A percentile compares a stretch with the other conserved stretches of the same genome.
Evolutionary conservation across 2,329 filamentous ascomycete genomes (phyloP).

Genomic region (Xylaria sp.): DNA sequence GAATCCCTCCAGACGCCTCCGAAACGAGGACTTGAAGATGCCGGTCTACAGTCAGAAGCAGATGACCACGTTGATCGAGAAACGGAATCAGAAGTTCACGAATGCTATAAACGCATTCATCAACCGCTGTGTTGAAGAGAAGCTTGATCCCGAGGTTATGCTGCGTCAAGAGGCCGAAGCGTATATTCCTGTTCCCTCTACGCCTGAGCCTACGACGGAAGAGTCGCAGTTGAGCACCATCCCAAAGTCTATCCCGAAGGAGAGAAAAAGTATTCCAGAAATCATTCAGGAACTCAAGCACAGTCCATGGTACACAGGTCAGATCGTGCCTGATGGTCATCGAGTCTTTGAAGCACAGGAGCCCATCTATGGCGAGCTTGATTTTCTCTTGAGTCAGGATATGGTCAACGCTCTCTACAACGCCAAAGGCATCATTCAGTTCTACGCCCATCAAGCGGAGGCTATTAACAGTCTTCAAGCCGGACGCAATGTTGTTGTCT

Average conservation of each 20-base stretch:
- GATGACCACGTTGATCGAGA: constrained; percentile 83
- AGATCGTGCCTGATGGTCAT: constrained; percentile 91
- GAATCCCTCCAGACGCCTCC: constrained; percentile 61
- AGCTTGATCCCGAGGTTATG: constrained; percentile 60
- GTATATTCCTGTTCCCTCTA: constrained; percentile 58
- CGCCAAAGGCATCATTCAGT: constrained; percentile 73
- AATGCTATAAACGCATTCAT: constrained; percentile 73
- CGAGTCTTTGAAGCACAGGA: constrained; percentile 83
- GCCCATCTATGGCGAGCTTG: constrained; percentile 73
- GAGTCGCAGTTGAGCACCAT: constrained; percentile 41
- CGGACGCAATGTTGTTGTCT: constrained; percentile 82
- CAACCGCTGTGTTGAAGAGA: constrained; percentile 61
- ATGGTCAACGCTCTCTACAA: constrained; percentile 97
- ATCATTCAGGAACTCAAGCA: constrained; percentile 80
- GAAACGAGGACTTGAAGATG: constrained; percentile 80
- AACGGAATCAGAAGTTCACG: constrained; percentile 77
- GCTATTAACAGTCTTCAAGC: constrained; percentile 83
- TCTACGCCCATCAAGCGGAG: constrained; percentile 90
- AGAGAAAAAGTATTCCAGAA: constrained; percentile 73
- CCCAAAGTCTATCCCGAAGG: constrained; percentile 69
- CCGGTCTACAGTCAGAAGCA: constrained; percentile 90
- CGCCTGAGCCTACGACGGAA: constrained; percentile 34
- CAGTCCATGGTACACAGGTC: constrained; percentile 80
- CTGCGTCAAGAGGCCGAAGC: constrained; percentile 54
- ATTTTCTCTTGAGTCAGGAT: constrained; percentile 81